Evolutionary conservation across 148 eudicot genomes (phyloP).

Genomic region (Vaccinium vitisidaea): DNA sequence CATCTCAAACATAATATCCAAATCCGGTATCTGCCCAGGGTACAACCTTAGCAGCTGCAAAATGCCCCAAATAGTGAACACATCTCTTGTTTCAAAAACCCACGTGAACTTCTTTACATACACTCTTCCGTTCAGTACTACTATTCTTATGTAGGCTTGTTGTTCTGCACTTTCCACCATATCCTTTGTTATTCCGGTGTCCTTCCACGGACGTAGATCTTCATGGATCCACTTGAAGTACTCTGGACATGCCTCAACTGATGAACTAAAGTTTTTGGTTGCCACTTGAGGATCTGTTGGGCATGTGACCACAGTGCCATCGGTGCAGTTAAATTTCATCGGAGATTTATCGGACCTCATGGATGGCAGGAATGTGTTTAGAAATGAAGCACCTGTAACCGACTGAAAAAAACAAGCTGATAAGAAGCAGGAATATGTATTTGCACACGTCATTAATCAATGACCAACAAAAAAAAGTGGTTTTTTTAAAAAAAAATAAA

Average conservation of each 20-base stretch:
- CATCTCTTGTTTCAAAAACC: conserved; percentile 48
- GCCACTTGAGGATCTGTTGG: neutral
- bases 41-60: conserved; percentile 44
- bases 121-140: conserved; percentile 46
- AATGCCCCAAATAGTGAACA: conserved; percentile 50
- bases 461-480: no score
- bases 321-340: neutral
- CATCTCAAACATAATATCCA: conserved; percentile 47
- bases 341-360: neutral
- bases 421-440: neutral
- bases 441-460: neutral
- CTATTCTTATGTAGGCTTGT: conserved; percentile 35
- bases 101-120: conserved; percentile 36
- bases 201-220: conserved; percentile 63
- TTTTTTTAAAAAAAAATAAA: no score
- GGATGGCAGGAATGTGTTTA: neutral
- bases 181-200: conserved; percentile 46
- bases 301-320: neutral
- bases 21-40: conserved; percentile 47
- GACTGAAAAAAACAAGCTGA: conserved; percentile 25
- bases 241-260: conserved; percentile 36
- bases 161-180: conserved; percentile 39
- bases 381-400: conserved; percentile 12
- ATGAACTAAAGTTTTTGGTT: neutral
- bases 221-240: conserved; percentile 72